Percentiles rank a stretch among this genome's conserved stretches.
Conservation (phyloP, 2,329 filamentous ascomycete genomes). For the Alternaria brassicicola region DNA sequence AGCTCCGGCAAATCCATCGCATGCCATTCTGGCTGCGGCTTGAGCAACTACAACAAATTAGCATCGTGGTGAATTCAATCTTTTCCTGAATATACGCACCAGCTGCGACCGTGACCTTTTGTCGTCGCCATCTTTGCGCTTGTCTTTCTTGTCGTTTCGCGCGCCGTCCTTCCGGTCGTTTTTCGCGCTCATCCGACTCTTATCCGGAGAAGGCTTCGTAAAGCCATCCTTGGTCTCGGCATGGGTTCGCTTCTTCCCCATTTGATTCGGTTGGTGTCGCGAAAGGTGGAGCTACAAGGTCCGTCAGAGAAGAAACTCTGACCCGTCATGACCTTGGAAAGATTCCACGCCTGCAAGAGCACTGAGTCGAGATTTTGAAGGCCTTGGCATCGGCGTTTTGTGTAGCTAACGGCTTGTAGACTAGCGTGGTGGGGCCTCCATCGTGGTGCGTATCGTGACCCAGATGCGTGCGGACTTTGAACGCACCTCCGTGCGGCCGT, state of each 20-base stretch:
- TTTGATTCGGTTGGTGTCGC: slow-evolving; percentile 42
- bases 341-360: slow-evolving; percentile 21
- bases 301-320: slow-evolving; percentile 48
- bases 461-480: slow-evolving; percentile 23
- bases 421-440: slow-evolving; percentile 22
- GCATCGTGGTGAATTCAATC: slow-evolving; percentile 9
- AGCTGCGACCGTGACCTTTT: slow-evolving; percentile 37
- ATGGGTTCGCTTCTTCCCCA: slow-evolving; percentile 52
- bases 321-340: slow-evolving; percentile 44
- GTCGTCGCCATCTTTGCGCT: slow-evolving; percentile 43
- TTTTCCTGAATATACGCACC: slow-evolving; percentile 28
- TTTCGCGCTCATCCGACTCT: slow-evolving; percentile 37
- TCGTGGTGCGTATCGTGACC: slow-evolving; percentile 15
- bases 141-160: slow-evolving; percentile 23
- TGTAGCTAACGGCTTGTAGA: slow-evolving; percentile 24
- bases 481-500: slow-evolving; percentile 22
- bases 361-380: slow-evolving; percentile 16
- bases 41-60: slow-evolving; percentile 57
- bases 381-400: slow-evolving; percentile 24
- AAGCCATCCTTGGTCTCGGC: slow-evolving; percentile 50
- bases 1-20: slow-evolving; percentile 62
- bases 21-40: slow-evolving; percentile 72
- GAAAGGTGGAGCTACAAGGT: slow-evolving; percentile 38
- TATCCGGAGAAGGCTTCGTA: slow-evolving; percentile 44
- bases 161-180: slow-evolving; percentile 27